phyloP scores from a whole-genome alignment of 805 yeast species.

The Candida khao-thaluensis region DNA sequence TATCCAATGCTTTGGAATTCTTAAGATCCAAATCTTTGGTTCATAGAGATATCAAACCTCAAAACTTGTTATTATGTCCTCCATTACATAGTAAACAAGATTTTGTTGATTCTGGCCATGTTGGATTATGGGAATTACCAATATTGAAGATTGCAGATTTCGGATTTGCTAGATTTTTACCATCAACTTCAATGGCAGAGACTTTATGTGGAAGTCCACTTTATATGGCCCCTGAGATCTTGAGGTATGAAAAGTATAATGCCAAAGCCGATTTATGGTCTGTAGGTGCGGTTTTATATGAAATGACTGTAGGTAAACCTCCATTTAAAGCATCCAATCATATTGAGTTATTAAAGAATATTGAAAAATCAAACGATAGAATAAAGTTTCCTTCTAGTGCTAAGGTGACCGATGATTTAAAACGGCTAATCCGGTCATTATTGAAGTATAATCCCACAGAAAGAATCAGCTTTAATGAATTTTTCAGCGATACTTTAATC shows the following conservation, averaged over 20 bases:
- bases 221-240: conserved; percentile 98
- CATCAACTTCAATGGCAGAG: conserved; percentile 92
- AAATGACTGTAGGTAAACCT: conserved; percentile 95
- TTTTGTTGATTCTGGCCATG: conserved; percentile 57
- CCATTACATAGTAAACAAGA: conserved; percentile 66
- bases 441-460: conserved; percentile 83
- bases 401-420: conserved; percentile 62
- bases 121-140: conserved; percentile 87
- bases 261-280: conserved; percentile 99
- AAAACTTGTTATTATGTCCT: conserved; percentile 77
- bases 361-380: conserved; percentile 75
- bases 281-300: conserved; percentile 93
- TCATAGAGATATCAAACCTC: conserved; percentile 95
- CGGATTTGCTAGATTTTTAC: conserved; percentile 94
- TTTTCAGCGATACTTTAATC: conserved; percentile 73
- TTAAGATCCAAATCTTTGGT: conserved; percentile 81
- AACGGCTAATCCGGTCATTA: conserved; percentile 68
- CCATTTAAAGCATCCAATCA: conserved; percentile 95
- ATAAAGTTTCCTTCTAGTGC: conserved; percentile 74
- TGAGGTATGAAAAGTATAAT: conserved; percentile 90
- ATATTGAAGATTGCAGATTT: conserved; percentile 93
- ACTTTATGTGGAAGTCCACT: conserved; percentile 96
- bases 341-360: conserved; percentile 81
- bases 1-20: conserved; percentile 80
- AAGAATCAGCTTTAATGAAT: conserved; percentile 84